Evolutionary conservation across 805 yeast genomes (phyloP), one percentile per base, ranked within the genome.

Genomic region (Ogataea ganodermae): DNA sequence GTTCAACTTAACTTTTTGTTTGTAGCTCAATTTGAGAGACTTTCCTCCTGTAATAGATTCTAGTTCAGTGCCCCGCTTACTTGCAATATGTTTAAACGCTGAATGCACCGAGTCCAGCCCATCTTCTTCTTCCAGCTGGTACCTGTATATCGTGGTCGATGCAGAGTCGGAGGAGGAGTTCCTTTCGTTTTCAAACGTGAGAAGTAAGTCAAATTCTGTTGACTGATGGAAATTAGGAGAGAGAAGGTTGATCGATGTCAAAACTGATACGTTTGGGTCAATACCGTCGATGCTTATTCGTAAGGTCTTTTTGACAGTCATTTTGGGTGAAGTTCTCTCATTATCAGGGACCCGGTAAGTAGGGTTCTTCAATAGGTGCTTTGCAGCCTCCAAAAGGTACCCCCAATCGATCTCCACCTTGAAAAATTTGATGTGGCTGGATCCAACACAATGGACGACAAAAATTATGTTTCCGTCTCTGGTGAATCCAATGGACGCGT

Each of bases 391-490:
- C 1, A 66, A 62, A 24, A 80, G 61, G 48, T 67, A 75, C 1
- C 83, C 84, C 88, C 88, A 84, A 49, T 80, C 75, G 9, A 83
- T 66, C 0, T 55, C 41, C 3, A 81, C 58, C 20, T 63, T 57
- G 56, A 71, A 81, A 1, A 79, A 65, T 36, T 66, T 63, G 18
- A 84, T 60, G 13, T 59, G 59, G 12, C 66, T 55, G 1, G 74
- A 63, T 1, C 60, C 41, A 1, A 68, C 55, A 50, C 72, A 75
- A 52, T 68, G 74, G 2, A 72, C 72, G 0, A 72, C 71, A 2
- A 81, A 59, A 3, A 78, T 58, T 10, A 80, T 62, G 12, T 59
- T 62, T 6, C 79, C 81, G 40, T 76, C 78, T 44, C 74, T 66
- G 6, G 70, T 59, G 54, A 78, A 81, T 1, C 84, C 87, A 50